These are phyloP conservation scores for Camillea tinctor DNA, from an alignment of 2,329 filamentous ascomycete genomes.

Conservation along the genomic window DNA sequence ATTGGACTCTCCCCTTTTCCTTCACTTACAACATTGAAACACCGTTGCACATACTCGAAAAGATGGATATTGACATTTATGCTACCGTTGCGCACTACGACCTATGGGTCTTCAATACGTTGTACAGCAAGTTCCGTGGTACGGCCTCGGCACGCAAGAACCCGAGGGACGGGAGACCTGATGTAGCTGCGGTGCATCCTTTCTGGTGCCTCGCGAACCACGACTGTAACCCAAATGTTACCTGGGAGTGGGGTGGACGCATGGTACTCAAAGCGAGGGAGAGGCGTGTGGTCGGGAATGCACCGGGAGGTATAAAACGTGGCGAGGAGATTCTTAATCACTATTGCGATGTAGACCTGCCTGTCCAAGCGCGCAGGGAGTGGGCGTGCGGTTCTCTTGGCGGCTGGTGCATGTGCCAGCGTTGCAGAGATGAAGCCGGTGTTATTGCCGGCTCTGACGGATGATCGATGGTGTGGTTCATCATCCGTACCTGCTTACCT, in stretches of 20 bases:
- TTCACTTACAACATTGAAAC: constrained; percentile 73
- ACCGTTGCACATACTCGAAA: constrained; percentile 75
- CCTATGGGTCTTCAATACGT: constrained; percentile 83
- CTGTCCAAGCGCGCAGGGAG: constrained; percentile 77
- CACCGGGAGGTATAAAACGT: constrained; percentile 62
- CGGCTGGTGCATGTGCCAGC: constrained; percentile 80
- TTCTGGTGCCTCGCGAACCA: constrained; percentile 97
- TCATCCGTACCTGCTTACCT: neutral
- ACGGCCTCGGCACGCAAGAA: constrained; percentile 86
- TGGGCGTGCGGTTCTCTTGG: constrained; percentile 88
- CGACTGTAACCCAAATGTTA: constrained; percentile 90
- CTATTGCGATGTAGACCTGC: constrained; percentile 83
- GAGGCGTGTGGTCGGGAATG: constrained; percentile 51
- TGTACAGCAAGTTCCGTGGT: constrained; percentile 90
- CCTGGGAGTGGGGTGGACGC: constrained; percentile 85
- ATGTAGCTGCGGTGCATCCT: constrained; percentile 90
- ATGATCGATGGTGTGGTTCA: constrained; percentile 8
- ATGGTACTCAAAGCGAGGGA: constrained; percentile 69
- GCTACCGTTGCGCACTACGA: constrained; percentile 59
- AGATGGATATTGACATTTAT: constrained; percentile 81
- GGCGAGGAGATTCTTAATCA: constrained; percentile 90
- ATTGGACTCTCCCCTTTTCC: constrained; percentile 73
- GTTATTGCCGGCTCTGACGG: constrained; percentile 16
- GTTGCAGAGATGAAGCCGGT: constrained; percentile 72
- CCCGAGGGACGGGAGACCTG: constrained; percentile 74